A percentile compares a stretch with the other conserved stretches of the same genome.
phyloP scores from a whole-genome alignment of 1,284 basidiomycete species.

The Tremellales sp. region DNA sequence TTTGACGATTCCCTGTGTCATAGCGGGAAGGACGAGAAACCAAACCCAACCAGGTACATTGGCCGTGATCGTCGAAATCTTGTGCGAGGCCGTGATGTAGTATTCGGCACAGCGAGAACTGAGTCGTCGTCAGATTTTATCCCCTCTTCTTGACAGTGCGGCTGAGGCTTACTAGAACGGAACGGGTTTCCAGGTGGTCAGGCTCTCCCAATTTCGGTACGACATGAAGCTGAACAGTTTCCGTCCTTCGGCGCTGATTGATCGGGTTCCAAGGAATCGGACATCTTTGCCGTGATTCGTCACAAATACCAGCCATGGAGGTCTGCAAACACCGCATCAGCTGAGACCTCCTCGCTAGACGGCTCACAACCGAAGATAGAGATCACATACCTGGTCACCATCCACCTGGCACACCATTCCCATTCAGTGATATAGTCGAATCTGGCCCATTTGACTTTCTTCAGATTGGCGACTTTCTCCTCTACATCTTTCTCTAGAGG shows the following conservation, averaged over 20 bases:
- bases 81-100: slow-evolving; percentile 15
- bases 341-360: not conserved
- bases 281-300: slow-evolving; percentile 25
- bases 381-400: slow-evolving; percentile 33
- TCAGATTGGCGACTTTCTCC: slow-evolving; percentile 6
- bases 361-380: not conserved
- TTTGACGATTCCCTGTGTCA: slow-evolving; percentile 21
- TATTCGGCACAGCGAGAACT: slow-evolving; percentile 23
- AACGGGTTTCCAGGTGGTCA: slow-evolving; percentile 25
- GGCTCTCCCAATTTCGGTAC: slow-evolving; percentile 22
- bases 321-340: slow-evolving; percentile 21
- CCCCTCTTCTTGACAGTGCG: not conserved
- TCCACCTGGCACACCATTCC: slow-evolving; percentile 32
- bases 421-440: slow-evolving; percentile 38
- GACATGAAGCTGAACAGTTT: slow-evolving; percentile 22
- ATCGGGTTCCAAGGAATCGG: slow-evolving; percentile 26
- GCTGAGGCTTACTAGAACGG: slow-evolving; percentile 14
- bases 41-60: slow-evolving; percentile 32
- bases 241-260: slow-evolving; percentile 23
- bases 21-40: slow-evolving; percentile 20
- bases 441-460: slow-evolving; percentile 28
- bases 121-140: not conserved
- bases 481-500: slow-evolving; percentile 1
- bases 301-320: slow-evolving; percentile 37
- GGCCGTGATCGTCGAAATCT: slow-evolving; percentile 12